A percentile compares a stretch with the other conserved stretches of the same genome.
These are phyloP conservation scores for Plasmodium gaboni DNA, from an alignment of 169 alveolate species.

Conservation along the genomic window DNA sequence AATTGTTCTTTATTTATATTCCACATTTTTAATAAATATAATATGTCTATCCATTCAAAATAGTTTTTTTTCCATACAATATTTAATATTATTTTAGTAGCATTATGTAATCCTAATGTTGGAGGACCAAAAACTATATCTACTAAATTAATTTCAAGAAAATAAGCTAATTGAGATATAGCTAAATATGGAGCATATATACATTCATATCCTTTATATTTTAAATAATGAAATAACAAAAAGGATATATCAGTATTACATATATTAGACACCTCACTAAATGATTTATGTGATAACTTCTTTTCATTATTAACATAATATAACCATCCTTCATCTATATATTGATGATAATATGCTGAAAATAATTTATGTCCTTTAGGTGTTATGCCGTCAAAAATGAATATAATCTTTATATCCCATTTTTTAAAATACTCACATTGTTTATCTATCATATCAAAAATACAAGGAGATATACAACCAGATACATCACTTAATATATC, in stretches of 20 bases:
- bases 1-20: slow-evolving; percentile 80
- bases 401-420: slow-evolving; percentile 34
- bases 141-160: slow-evolving; percentile 71
- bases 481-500: slow-evolving; percentile 70
- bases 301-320: slow-evolving; percentile 50
- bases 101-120: slow-evolving; percentile 79
- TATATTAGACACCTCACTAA: slow-evolving; percentile 25
- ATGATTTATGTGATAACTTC: slow-evolving; percentile 26
- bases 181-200: slow-evolving; percentile 86
- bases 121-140: slow-evolving; percentile 84
- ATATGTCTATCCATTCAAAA: slow-evolving; percentile 79
- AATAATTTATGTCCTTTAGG: slow-evolving; percentile 60
- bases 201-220: slow-evolving; percentile 77
- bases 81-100: slow-evolving; percentile 70
- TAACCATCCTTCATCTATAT: slow-evolving; percentile 56
- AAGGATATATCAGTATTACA: slow-evolving; percentile 78
- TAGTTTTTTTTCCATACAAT: slow-evolving; percentile 47
- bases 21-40: slow-evolving; percentile 71
- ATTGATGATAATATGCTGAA: slow-evolving; percentile 38
- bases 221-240: slow-evolving; percentile 78
- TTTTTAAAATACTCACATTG: slow-evolving; percentile 67
- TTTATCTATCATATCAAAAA: slow-evolving; percentile 53
- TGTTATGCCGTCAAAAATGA: slow-evolving; percentile 74
- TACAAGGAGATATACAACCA: slow-evolving; percentile 73
- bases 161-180: slow-evolving; percentile 82